Percentiles rank a stretch among this genome's conserved stretches.
phyloP scores from a whole-genome alignment of 768 basidiomycete species.

The Polyporus arcularius region DNA sequence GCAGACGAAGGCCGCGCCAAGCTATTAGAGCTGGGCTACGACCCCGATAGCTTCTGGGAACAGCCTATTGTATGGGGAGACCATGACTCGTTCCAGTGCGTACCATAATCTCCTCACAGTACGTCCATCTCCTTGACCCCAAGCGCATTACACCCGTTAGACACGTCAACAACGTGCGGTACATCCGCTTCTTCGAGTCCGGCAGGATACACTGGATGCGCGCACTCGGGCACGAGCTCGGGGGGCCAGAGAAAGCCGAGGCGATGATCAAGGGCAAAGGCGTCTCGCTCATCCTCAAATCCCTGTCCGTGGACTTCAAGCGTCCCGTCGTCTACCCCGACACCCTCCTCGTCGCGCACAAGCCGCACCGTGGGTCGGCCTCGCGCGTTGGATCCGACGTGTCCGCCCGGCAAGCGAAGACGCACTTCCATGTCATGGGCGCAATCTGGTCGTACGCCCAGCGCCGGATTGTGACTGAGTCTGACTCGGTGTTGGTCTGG shows the following conservation, averaged over 20 bases:
- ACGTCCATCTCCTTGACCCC: neutral
- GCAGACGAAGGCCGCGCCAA: slow-evolving; percentile 43
- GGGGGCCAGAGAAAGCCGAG: slow-evolving; percentile 54
- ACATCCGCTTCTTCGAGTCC: slow-evolving; percentile 74
- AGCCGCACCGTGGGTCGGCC: slow-evolving; percentile 36
- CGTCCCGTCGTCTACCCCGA: slow-evolving; percentile 78
- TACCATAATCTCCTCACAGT: slow-evolving; percentile 5
- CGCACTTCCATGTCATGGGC: slow-evolving; percentile 52
- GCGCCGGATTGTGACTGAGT: slow-evolving; percentile 61
- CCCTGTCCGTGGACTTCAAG: slow-evolving; percentile 64
- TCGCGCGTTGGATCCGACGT: neutral
- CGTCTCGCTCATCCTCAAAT: slow-evolving; percentile 74
- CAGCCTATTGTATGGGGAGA: slow-evolving; percentile 81
- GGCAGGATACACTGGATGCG: slow-evolving; percentile 71
- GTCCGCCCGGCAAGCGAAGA: slow-evolving; percentile 21
- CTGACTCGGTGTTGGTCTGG: slow-evolving; percentile 70
- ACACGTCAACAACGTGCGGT: slow-evolving; percentile 79
- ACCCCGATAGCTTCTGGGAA: slow-evolving; percentile 72
- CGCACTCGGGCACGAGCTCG: slow-evolving; percentile 57
- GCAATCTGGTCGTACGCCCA: slow-evolving; percentile 68
- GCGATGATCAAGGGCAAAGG: slow-evolving; percentile 66
- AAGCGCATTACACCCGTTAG: slow-evolving; percentile 36
- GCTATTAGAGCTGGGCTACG: slow-evolving; percentile 52
- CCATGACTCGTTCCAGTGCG: slow-evolving; percentile 76
- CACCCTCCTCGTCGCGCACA: slow-evolving; percentile 69